Percentiles rank a stretch among this genome's conserved stretches.
These are phyloP conservation scores for Botryosphaeria dothidea DNA, from an alignment of 2,329 filamentous ascomycete genomes.

Conservation along the genomic window DNA sequence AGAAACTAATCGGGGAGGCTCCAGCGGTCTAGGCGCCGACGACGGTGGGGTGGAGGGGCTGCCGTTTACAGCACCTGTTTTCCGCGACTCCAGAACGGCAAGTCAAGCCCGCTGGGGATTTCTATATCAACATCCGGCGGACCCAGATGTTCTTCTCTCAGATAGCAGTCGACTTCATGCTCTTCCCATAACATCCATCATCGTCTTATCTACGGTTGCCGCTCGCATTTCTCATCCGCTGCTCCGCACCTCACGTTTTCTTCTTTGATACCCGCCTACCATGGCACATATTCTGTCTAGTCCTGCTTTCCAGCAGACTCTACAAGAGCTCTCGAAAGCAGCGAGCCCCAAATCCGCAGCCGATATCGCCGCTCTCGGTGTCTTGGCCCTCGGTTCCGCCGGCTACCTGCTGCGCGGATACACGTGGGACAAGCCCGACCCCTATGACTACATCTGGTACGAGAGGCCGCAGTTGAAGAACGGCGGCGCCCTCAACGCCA, in stretches of 20 bases:
- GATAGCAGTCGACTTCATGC: neutral
- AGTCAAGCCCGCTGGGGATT: neutral
- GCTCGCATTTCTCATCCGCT: neutral
- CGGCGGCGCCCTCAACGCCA: conserved; percentile 25
- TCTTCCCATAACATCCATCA: neutral
- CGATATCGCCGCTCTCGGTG: conserved; percentile 39
- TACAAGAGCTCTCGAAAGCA: conserved; percentile 25
- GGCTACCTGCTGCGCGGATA: conserved; percentile 46
- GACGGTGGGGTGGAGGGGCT: neutral
- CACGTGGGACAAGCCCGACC: conserved; percentile 52
- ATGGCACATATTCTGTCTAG: conserved; percentile 20
- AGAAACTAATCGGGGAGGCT: neutral
- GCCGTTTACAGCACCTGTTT: neutral
- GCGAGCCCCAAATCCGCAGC: conserved; percentile 37
- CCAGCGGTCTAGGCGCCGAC: neutral
- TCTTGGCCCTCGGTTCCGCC: conserved; percentile 38
- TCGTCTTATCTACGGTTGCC: neutral
- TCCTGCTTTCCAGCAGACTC: conserved; percentile 14
- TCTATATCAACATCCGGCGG: conserved; percentile 6
- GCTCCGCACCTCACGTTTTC: neutral
- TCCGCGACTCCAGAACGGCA: neutral
- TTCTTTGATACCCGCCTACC: conserved; percentile 17
- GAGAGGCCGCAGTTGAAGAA: conserved; percentile 50
- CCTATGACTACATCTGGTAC: conserved; percentile 50
- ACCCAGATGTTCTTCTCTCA: neutral